Evolutionary conservation across 202 grass and related monocot genomes (phyloP), one percentile per base, ranked within the genome.

Genomic region (Panicum hallii): DNA sequence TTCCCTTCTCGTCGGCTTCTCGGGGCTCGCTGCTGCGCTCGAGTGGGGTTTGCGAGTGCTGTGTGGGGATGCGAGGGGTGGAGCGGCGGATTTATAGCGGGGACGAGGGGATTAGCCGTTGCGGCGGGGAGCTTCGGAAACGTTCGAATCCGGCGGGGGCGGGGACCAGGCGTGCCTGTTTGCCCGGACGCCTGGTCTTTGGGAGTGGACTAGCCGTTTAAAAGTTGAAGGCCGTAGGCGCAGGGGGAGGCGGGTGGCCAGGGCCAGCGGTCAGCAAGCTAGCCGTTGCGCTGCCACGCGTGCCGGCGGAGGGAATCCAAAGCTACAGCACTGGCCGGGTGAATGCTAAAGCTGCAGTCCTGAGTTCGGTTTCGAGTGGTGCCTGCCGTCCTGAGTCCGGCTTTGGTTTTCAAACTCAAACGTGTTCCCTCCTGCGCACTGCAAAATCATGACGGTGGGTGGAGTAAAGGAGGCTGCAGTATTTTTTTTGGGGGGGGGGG

Each of bases 161-260:
- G 62, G 81, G 76, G 77, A 41, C 82, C 82, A 20, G 36, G 36
- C 36, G 36, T 38, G 36, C 36, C 36, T 1, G 6, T 30, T 0
- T 4, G 11, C 16, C 3, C 71, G 20, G 48, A 11, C 15, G 72
- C 17, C 23, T 63, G 61, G 43, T 81, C 52, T 60, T 89, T 42
- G 66, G 53, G 77, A 78, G 86, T 84, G 86, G 58, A 89, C 64
- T 89, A 92, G 88, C 90, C 92, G 90, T 92, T 94, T 47, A 64
- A 64, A 85, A 77, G 83, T 77, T 43, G 17, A 38, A 58, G 65
- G 32, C 36, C 36, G 36, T 2, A 38, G 36, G 36, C 36, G 36
- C 36, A 38, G 36, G 36, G 36, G 36, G 36, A 38, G 3, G 36
- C 36, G 36, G 36, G 36, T 38, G 36, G 36, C 36, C 36, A 4